Percentiles rank a stretch among this genome's conserved stretches.
Evolutionary conservation across 2,329 filamentous ascomycete species (phyloP).

Genomic region (Hymenoscyphus occultus): DNA sequence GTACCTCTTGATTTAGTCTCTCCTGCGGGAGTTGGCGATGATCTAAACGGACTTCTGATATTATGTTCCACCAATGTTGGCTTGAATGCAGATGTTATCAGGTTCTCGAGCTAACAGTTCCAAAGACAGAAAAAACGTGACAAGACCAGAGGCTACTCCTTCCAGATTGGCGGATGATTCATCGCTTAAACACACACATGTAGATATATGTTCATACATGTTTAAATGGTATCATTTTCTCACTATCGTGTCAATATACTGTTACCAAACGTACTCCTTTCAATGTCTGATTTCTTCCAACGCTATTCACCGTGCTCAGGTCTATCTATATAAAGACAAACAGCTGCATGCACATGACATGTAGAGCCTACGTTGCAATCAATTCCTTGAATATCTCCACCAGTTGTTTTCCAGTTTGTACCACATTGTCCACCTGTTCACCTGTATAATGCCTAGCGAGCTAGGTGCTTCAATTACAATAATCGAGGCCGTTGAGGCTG

Average conservation of each 20-base stretch:
- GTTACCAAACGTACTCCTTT: not conserved
- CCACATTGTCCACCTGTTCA: not conserved
- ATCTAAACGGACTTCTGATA: conserved; percentile 32
- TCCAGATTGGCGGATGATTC: not conserved
- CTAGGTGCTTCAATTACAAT: no score
- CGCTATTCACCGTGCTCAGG: not conserved
- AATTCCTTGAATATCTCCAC: not conserved
- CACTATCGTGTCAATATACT: not conserved
- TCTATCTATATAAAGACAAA: not conserved
- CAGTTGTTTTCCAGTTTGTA: not conserved
- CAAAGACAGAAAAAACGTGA: conserved; percentile 3
- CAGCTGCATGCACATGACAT: not conserved
- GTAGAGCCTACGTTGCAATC: not conserved
- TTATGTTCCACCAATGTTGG: conserved; percentile 12
- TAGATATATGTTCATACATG: not conserved
- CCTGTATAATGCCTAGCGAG: no score
- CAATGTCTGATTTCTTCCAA: not conserved
- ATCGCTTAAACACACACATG: not conserved
- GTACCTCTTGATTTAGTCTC: conserved; percentile 90
- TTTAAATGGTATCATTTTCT: not conserved
- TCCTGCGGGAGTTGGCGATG: conserved; percentile 27
- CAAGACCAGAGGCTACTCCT: not conserved
- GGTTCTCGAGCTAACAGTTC: not conserved
- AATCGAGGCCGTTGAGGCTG: no score
- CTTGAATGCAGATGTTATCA: not conserved